These are phyloP conservation scores for Talaromyces amestolkiae DNA, from an alignment of 2,329 filamentous ascomycete genomes.

Conservation along the genomic window DNA sequence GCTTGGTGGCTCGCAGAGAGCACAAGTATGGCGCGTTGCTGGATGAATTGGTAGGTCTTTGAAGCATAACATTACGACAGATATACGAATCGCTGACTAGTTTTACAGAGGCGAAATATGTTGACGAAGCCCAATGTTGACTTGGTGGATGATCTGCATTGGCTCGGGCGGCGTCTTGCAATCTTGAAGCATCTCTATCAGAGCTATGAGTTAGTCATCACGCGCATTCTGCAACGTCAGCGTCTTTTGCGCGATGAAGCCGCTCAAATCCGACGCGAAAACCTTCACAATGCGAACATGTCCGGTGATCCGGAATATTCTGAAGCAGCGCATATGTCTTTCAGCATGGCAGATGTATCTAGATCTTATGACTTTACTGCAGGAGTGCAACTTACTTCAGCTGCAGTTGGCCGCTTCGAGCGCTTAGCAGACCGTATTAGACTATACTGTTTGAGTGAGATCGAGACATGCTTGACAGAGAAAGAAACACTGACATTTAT, in stretches of 20 bases:
- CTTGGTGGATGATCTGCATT: constrained; percentile 54
- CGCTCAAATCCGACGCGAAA: constrained; percentile 24
- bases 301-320: constrained; percentile 30
- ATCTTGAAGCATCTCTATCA: constrained; percentile 63
- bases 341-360: constrained; percentile 21
- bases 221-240: constrained; percentile 57
- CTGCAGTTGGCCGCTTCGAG: constrained; percentile 59
- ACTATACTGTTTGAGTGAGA: constrained; percentile 62
- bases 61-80: not conserved
- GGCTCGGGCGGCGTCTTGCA: constrained; percentile 59
- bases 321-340: constrained; percentile 41
- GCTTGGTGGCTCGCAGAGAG: constrained; percentile 58
- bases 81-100: constrained; percentile 14
- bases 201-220: constrained; percentile 61
- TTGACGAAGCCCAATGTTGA: constrained; percentile 49
- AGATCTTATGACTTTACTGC: constrained; percentile 28
- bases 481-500: constrained; percentile 69
- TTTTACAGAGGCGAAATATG: constrained; percentile 53
- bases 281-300: constrained; percentile 24
- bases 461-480: constrained; percentile 64
- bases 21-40: constrained; percentile 50
- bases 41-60: constrained; percentile 47
- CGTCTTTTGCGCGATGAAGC: constrained; percentile 39
- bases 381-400: constrained; percentile 43
- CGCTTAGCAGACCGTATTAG: constrained; percentile 60